These are phyloP conservation scores for Darksidea phi DNA, from an alignment of 495 filamentous ascomycete species.

Conservation along the genomic window DNA sequence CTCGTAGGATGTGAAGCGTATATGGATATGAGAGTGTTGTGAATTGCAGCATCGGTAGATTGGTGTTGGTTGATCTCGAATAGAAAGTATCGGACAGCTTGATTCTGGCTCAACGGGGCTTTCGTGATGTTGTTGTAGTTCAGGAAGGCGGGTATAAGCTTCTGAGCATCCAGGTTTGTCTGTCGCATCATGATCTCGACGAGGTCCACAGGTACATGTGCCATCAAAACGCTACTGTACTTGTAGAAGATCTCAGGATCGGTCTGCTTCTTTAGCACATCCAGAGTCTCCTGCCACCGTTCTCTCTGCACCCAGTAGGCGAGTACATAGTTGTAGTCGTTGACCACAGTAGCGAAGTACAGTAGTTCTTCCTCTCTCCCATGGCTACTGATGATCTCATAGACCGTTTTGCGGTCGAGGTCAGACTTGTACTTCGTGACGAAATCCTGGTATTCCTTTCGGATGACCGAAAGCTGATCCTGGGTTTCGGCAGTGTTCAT, in stretches of 20 bases:
- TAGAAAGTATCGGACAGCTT: slow-evolving; percentile 90
- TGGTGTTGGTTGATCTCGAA: slow-evolving; percentile 88
- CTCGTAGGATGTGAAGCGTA: slow-evolving; percentile 81
- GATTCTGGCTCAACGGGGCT: slow-evolving; percentile 68
- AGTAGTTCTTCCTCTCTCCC: slow-evolving; percentile 90
- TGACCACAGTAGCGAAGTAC: slow-evolving; percentile 79
- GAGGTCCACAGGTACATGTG: slow-evolving; percentile 74
- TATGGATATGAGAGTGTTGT: slow-evolving; percentile 95
- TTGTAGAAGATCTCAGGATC: slow-evolving; percentile 92
- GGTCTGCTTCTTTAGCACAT: slow-evolving; percentile 85
- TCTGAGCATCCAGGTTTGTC: slow-evolving; percentile 78
- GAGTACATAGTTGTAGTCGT: slow-evolving; percentile 91
- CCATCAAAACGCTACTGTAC: slow-evolving; percentile 94
- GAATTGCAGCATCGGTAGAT: slow-evolving; percentile 82
- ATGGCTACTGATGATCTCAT: slow-evolving; percentile 94
- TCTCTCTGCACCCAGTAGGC: slow-evolving; percentile 97
- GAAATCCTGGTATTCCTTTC: slow-evolving; percentile 84
- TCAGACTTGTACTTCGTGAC: slow-evolving; percentile 77
- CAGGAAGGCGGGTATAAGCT: slow-evolving; percentile 86
- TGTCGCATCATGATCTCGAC: slow-evolving; percentile 95
- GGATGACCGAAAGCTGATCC: slow-evolving; percentile 66
- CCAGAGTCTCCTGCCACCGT: slow-evolving; percentile 84
- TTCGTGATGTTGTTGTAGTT: slow-evolving; percentile 81
- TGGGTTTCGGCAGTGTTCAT: slow-evolving; percentile 66
- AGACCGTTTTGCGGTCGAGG: slow-evolving; percentile 85